These are phyloP conservation scores for Cytospora mali DNA, from an alignment of 2,329 filamentous ascomycete species.

Conservation along the genomic window DNA sequence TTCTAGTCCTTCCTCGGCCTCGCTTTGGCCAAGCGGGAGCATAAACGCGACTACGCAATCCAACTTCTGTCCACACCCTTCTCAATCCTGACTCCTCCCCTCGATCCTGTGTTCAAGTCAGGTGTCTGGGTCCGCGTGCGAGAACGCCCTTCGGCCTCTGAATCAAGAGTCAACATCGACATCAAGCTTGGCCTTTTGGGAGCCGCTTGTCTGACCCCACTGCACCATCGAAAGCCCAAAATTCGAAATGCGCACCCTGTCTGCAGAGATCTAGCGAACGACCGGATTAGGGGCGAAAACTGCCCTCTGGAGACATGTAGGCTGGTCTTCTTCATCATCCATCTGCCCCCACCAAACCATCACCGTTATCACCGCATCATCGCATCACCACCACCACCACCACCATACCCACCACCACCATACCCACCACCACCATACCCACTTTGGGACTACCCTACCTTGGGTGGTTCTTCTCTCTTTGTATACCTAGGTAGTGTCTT, in stretches of 20 bases:
- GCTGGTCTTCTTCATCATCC: slow-evolving; percentile 20
- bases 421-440: neutral
- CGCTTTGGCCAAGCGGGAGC: neutral
- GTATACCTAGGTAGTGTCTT: neutral
- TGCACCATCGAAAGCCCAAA: slow-evolving; percentile 13
- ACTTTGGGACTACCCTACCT: neutral
- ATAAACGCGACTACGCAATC: neutral
- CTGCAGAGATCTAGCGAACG: slow-evolving; percentile 24
- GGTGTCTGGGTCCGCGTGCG: neutral
- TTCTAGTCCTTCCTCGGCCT: neutral
- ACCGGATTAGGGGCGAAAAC: slow-evolving; percentile 19
- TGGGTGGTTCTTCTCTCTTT: neutral
- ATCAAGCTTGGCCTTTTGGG: neutral
- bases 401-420: neutral
- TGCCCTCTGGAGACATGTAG: slow-evolving; percentile 25
- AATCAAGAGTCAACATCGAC: neutral
- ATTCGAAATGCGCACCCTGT: slow-evolving; percentile 23
- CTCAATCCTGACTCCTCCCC: neutral
- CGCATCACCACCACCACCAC: neutral
- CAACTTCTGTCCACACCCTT: neutral
- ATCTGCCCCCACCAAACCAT: slow-evolving; percentile 9
- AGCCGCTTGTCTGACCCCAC: slow-evolving; percentile 6
- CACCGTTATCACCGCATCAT: neutral
- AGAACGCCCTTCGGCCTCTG: neutral
- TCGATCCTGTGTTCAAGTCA: neutral